Base-by-base conservation (phyloP, 169 alveolate species). In the Fabrea salina region DNA sequence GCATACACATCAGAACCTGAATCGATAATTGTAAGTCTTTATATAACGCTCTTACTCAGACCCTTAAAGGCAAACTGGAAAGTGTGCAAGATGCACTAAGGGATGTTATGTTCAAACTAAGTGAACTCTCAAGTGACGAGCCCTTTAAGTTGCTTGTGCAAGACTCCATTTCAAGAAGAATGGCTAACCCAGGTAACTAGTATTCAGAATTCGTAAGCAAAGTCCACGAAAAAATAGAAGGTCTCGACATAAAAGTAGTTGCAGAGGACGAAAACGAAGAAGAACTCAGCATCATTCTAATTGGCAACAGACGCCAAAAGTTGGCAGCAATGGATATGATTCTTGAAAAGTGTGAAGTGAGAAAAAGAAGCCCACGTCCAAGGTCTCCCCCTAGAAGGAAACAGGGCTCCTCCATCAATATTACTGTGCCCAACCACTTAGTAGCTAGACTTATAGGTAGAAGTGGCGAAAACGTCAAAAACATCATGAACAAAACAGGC, bases 401-500 rank as follows among this genome's bases (percentile, higher is more conserved):
- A 40, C 16, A 64, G 6, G 57, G 41, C 35, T 37, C 57, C 0
- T 74, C 72, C 50, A 85, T 83, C 50, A 70, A 85, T 70, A 68
- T 85, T 43, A 76, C 83, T 0, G 87, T 85, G 3, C 90, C 90
- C 32, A 85, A 85, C 11, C 76, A 64, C 58, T 74, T 85, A 58
- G 90, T 85, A 13, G 81, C 86, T 51, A 75, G 82, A 47, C 75
- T 85, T 41, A 85, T 85, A 27, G 90, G 90, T 33, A 80, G 74
- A 67, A 81, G 77, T 30, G 90, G 90, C n/a, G 87, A 85, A 70
- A 85, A 80, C 68, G 83, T 85, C 16, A 76, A 75, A 56, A 71
- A 78, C 22, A 85, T 85, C 8, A 85, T 85, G 90, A 72, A 81
- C 41, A 76, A 72, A 44, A 72, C 90, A 16, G 87, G 85, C 5